Base-by-base conservation (phyloP, 805 yeast genomes). In the Lachancea sp. region DNA sequence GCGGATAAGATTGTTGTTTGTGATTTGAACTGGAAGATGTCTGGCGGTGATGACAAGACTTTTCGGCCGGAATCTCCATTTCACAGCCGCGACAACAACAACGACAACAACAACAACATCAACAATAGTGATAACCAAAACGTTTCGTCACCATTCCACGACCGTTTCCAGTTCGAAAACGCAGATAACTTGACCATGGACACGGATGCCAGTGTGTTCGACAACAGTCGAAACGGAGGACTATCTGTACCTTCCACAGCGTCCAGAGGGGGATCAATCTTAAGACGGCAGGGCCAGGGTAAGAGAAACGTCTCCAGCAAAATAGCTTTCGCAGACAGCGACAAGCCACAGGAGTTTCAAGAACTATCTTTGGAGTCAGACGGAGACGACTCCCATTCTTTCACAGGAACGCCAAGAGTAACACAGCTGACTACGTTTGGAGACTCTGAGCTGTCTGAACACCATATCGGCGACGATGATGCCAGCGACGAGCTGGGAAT, bases 71-170 rank as follows among this genome's bases (percentile, higher is more conserved):
- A 35, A 27, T 18, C 39, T 17, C 19, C 22, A n/a, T 32, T 27
- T 15, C 45, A 25, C 36, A 36, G 43, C 31, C 19, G 35, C 38
- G 32, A 26, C 11, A 16, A 13, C 3, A 42, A 39, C 33, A 50
- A 45, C 38, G 49, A 47, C 31, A 29, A 29, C 31, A 22, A 22
- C 25, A 22, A 8, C 4, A 22, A 22, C 35, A 35, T 39, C 25
- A 50, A 45, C 38, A 48, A 47, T 13, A 29, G 15, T 13, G 45
- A 40, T 29, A 50, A 45, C 36, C 49, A 48, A 15, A 44, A 53
- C 11, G 51, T 54, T 32, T 30, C 49, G 20, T 60, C 65, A 5
- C 65, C 67, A 11, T 62, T 61, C 38, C 62, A 60, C 33, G 67
- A 60, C 39, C 49, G 50, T 10, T 59, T 52, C 32, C 52, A 57